Evolutionary conservation across 805 yeast genomes (phyloP), one percentile per base, ranked within the genome.

Genomic region (Ogataea kodamae): DNA sequence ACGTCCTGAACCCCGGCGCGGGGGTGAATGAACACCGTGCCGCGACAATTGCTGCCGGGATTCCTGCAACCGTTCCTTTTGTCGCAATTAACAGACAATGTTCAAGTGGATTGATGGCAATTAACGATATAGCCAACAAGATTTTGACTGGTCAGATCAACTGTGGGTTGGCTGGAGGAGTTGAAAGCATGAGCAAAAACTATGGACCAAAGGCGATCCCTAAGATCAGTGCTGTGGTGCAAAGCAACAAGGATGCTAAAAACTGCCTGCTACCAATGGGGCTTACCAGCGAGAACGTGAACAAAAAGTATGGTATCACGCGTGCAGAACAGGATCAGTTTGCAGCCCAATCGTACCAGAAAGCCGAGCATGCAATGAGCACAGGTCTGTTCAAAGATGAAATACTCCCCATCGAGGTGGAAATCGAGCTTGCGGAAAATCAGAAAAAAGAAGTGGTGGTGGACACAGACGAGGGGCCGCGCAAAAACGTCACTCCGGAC

Each of bases 211-310:
- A 74, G 47, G 76, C 90, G 24, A 64, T 81, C 39, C 81, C 87
- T 8, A 64, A 67, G 25, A 67, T 81, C 40, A 76, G 85, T 9
- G 70, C 72, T 13, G 62, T 64, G 11, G 54, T 75, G 51, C 53
- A 65, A 27, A 55, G 57, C 7, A 58, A 68, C 46, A 52, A 57
- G 30, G 72, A 66, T 28, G 80, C 81, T n/a, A 67, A 67, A 42
- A 79, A 79, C 60, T 90, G 97, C 64, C 65, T 82, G 61, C 76
- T 90, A 43, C 97, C 97, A 46, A 90, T 90, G 97, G 97, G 97
- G 28, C 79, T 81, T 52, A 90, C 97, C 34, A 84, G 87, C 55
- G 97, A 90, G 67, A 90, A 90, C 59, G 84, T 90, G 37, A 89
- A 94, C 18, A 60, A 62, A 25, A 72, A 72, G 58, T 89, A 69